Base-by-base conservation (phyloP, 495 filamentous ascomycete genomes). In the Penicillium taxi region DNA sequence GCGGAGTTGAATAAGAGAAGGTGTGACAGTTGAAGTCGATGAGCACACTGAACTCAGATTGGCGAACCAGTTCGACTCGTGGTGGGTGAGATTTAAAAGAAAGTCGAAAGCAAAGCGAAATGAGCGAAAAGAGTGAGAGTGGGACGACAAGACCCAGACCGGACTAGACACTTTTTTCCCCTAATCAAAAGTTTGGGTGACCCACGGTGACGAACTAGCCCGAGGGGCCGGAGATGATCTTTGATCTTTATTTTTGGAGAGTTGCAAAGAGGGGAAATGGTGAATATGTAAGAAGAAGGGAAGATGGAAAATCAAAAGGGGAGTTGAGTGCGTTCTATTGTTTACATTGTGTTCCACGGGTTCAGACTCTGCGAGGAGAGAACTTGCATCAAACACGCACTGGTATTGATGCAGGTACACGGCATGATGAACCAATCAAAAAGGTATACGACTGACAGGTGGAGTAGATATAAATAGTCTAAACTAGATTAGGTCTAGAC, bases 161-260 rank as follows among this genome's bases (percentile, higher is more conserved):
- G 41, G 39, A 44, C 50, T 41, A 39, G 43, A 20, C 36, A 16
- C n/a, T n/a, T n/a, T n/a, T 27, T 32, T 45, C 48, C 48, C 52
- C 41, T 45, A 52, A 46, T 34, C 38, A 55, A 42, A 45, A 48
- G 47, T 45, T 47, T 27, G 48, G 45, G 41, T 48, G 52, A 53
- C 50, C 50, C 48, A 48, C 31, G 45, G 39, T 47, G 44, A 44
- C 41, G 42, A 52, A 47, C 42, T 52, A 44, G 40, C 37, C 42
- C 33, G 32, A 37, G 40, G 37, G 43, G 47, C 37, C 39, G 41
- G 35, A 34, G 38, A n/a, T 30, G 13, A 9, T 5, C 3, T 30
- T 35, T 32, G 9, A 20, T 27, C 32, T 24, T 20, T 16, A 13
- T 26, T 14, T 26, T 15, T n/a, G 11, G n/a, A 14, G 11, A 14